Base-by-base conservation (phyloP, 163 green algal species). In the Prototheca stagnorum region DNA sequence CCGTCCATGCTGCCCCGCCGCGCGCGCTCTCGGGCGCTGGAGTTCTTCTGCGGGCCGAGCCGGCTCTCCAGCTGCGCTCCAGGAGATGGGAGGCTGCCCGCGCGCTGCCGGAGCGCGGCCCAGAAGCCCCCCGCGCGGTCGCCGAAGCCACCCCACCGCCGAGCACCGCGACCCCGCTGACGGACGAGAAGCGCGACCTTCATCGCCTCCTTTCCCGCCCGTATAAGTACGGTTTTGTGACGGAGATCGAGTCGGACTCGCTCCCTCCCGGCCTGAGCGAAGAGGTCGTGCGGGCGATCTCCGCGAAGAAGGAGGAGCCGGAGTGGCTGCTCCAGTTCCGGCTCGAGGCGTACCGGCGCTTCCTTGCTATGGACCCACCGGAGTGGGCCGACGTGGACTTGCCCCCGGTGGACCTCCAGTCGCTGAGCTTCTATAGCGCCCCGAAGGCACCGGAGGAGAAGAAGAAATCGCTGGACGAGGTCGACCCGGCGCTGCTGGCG, bases 261-360 rank as follows among this genome's bases (percentile, higher is more conserved):
- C 92, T 96, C 44, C 68, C 73, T 2, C 82, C 82, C 42, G 87
- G 87, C 20, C 65, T 98, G 3, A 72, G 74, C 53, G 87, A 97
- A 70, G 81, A 95, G 17, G 84, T 92, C 7, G 84, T 99, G 22
- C 67, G 87, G 3, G 74, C 86, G 16, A 97, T 99, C 39, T 93
- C 78, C 1, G 78, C 75, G 25, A 97, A 98, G 71, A 99, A 99
- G 73, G 68, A 87, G 7, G 90, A 99, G 74, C 90, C 90, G 12
- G 85, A 99, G 27, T 99, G 88, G 88, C 81, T 99, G 77, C 79
- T 98, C 22, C 85, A 98, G 22, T 95, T 92, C 45, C 64, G 71
- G 21, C 61, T 86, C 21, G 67, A 68, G 35, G 77, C 76, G 3
- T 96, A 77, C 56, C 61, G 74, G n/a, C 81, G 86, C 35, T 99